Evolutionary conservation across 208 protist genomes (phyloP).

Genomic region (Naegleria lovaniensis): DNA sequence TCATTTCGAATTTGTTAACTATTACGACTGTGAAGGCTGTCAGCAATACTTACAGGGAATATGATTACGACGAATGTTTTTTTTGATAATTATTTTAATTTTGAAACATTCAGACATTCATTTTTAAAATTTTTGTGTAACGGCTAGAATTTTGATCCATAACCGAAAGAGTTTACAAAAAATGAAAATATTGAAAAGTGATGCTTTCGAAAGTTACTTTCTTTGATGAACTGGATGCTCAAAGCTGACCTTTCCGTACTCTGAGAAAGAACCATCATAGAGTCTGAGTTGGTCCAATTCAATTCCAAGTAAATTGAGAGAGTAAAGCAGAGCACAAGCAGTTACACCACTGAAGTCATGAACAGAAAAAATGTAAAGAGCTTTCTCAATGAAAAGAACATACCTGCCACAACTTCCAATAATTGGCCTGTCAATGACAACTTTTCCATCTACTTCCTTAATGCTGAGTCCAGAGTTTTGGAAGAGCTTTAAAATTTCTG

Average conservation of each 20-base stretch:
- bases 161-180: neutral
- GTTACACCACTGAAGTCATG: neutral
- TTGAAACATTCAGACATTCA: neutral
- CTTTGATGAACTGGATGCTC: neutral
- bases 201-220: too few species aligned
- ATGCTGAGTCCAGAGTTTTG: neutral
- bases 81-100: neutral
- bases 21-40: neutral
- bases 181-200: too few species aligned
- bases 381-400: too few species aligned
- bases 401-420: neutral
- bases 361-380: too few species aligned
- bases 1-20: neutral
- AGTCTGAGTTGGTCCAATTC: neutral
- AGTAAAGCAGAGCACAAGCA: neutral
- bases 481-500: neutral
- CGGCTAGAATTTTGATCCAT: neutral
- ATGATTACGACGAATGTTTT: neutral
- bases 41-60: neutral
- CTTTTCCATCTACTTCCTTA: neutral
- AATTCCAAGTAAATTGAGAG: neutral
- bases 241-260: neutral
- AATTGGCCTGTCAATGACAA: neutral
- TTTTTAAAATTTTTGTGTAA: neutral
- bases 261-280: constrained; percentile 1